phyloP scores from a whole-genome alignment of 2,329 filamentous ascomycete genomes.

The Ophiostoma sp. region DNA sequence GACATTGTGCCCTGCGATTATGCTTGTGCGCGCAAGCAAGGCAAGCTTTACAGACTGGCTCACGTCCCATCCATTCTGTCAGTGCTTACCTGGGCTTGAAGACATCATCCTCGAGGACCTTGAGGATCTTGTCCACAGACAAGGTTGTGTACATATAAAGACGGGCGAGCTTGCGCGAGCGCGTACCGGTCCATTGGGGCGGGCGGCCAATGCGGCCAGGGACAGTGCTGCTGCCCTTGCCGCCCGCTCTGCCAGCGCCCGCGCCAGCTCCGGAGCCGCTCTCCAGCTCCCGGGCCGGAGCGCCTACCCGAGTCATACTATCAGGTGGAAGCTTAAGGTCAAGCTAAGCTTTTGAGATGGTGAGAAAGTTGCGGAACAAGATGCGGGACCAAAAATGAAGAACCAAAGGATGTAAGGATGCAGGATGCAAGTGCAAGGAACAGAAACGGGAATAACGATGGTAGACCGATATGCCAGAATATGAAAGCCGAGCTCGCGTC shows the following conservation, averaged over 20 bases:
- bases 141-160: conserved; percentile 54
- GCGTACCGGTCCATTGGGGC: conserved; percentile 50
- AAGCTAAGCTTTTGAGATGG: neutral
- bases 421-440: neutral
- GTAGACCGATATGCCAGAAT: neutral
- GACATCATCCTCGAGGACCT: conserved; percentile 40
- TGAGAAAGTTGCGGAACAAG: neutral
- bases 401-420: neutral
- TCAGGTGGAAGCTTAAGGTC: neutral
- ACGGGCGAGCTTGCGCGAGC: conserved; percentile 48
- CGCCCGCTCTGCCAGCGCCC: conserved; percentile 18
- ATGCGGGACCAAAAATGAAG: neutral
- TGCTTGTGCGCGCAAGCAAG: neutral
- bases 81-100: conserved; percentile 43
- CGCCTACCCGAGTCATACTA: conserved; percentile 12
- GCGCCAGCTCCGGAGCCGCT: conserved; percentile 17
- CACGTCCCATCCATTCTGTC: neutral
- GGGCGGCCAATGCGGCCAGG: conserved; percentile 45
- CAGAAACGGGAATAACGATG: conserved; percentile 4
- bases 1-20: neutral
- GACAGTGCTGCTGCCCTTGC: conserved; percentile 23
- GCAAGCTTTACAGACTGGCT: neutral
- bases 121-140: conserved; percentile 48
- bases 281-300: conserved; percentile 22
- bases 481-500: conserved; percentile 12